Conservation (phyloP, 2,329 filamentous ascomycete species). For the Mycosphaerella arachidis region DNA sequence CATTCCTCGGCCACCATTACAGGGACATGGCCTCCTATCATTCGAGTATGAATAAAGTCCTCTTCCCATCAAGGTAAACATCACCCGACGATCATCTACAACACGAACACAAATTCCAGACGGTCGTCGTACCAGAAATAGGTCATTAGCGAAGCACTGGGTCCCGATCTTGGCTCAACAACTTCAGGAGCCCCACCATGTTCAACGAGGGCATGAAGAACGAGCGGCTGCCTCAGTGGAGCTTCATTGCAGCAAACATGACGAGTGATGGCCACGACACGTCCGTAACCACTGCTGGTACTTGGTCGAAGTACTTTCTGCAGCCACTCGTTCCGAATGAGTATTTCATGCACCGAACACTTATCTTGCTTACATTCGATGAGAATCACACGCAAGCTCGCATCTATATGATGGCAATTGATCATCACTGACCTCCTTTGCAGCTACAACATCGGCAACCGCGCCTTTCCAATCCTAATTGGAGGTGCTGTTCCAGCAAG, state of each 20-base stretch:
- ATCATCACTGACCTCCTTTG: neutral
- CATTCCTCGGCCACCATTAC: no score
- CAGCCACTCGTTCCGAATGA: slow-evolving; percentile 64
- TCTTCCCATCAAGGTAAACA: neutral
- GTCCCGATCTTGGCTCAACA: neutral
- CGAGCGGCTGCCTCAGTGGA: slow-evolving; percentile 64
- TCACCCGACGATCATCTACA: slow-evolving; percentile 61
- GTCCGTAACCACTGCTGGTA: slow-evolving; percentile 62
- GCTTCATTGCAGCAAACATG: slow-evolving; percentile 69
- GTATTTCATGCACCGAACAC: slow-evolving; percentile 70
- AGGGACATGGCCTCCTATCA: no score
- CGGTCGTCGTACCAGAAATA: slow-evolving; percentile 65
- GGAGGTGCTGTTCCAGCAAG: slow-evolving; percentile 65
- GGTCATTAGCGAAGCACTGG: neutral
- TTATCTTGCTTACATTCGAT: slow-evolving; percentile 73
- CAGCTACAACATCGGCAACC: slow-evolving; percentile 60
- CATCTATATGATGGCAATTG: neutral
- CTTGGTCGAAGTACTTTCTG: slow-evolving; percentile 65
- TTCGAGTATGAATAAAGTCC: slow-evolving; percentile 63
- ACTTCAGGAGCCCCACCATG: slow-evolving; percentile 53
- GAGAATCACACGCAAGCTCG: slow-evolving; percentile 57
- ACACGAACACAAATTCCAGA: slow-evolving; percentile 55
- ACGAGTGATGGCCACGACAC: slow-evolving; percentile 73
- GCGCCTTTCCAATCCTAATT: slow-evolving; percentile 65
- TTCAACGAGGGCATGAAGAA: slow-evolving; percentile 64